Evolutionary conservation across 202 grass and related monocot genomes (phyloP), one percentile per base, ranked within the genome.

Genomic region (Setaria viridis): DNA sequence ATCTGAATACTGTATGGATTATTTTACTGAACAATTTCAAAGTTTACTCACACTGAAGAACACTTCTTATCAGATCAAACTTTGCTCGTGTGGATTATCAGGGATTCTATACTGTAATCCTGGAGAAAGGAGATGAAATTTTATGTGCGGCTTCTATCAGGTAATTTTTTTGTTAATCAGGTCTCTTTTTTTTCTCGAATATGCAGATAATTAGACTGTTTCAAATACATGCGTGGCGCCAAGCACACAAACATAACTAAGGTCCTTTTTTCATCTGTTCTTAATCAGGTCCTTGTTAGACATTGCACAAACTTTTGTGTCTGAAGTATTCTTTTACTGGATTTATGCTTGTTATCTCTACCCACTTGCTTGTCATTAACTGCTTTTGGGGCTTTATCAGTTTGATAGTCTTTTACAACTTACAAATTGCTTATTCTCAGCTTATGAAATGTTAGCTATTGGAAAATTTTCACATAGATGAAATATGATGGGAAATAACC

Each of bases 91-190:
- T 99, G 77, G 83, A 99, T 91, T 99, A 96, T 84, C 90, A 88
- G 53, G 92, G 92, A 85, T 99, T 99, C 85, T 99, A 97, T 71
- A 99, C 97, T 19, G 48, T 96, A 87, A 90, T 93, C 53, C 64
- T 99, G 84, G 94, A 97, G 83, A 99, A 96, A 87, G 87, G 88
- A 53, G 97, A 99, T 87, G 93, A 99, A 57, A 89, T 99, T 73
- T 51, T 96, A 55, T 96, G 91, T 48, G 90, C 93, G 41, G 93
- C 97, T 84, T 93, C 85, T 51, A 85, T 99, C 87, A 99, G 97
- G 97, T 99, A 93, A 20, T 71, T 45, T 76, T 35, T 35, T 75
- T 69, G 67, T 71, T 66, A 32, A 72, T 54, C n/a, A 45, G 19
- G 5, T 54, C 20, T 68, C 25, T 81, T 84, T 25, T 62, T 57